Base-by-base conservation (phyloP, 2,329 filamentous ascomycete species). In the Colletotrichum sp. region DNA sequence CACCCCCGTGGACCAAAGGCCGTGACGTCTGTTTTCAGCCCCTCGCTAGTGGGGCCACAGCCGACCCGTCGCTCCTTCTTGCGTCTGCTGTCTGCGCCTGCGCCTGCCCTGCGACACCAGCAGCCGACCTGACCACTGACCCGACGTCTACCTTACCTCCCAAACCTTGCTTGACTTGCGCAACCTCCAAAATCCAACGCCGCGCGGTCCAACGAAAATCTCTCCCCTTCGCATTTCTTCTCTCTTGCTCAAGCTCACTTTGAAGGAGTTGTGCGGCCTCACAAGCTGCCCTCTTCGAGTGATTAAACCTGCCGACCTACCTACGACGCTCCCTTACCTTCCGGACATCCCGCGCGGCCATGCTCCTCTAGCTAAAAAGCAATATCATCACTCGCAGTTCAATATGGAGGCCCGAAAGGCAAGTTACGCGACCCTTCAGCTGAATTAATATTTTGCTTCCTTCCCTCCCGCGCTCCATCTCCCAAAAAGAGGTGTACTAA, bases 361-460 rank as follows among this genome's bases (percentile, higher is more conserved):
- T 77, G 75, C 75, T 75, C 30, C 8, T 75, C 52, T 75, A 77
- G 75, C 71, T 75, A 32, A 64, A 52, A 73, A 76, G 32, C 64
- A 73, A 59, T 44, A 76, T 69, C 73, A 72, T 71, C 64, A 70
- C 44, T 72, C 52, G 71, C 64, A 70, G 36, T 70, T 66, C 73
- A 78, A 28, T 18, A 87, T 87, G 86, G 86, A 87, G 80, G 84
- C 83, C 75, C 84, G 81, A 80, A 87, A 87, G 85, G 86, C 86
- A 82, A 69, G 64, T 72, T 9, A 39, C 24, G 21, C 34, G 62
- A 26, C 32, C 16, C 62, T 39, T 28, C 30, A 21, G 30, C 30
- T 26, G 21, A 26, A 24, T 44, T 49, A 7, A 24, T 44, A 9
- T 6, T 15, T 32, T 18, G 44, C 26, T 3, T 59, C 16, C 16